Evolutionary conservation across 768 basidiomycete species (phyloP).

Genomic region (Hericium coralloides): DNA sequence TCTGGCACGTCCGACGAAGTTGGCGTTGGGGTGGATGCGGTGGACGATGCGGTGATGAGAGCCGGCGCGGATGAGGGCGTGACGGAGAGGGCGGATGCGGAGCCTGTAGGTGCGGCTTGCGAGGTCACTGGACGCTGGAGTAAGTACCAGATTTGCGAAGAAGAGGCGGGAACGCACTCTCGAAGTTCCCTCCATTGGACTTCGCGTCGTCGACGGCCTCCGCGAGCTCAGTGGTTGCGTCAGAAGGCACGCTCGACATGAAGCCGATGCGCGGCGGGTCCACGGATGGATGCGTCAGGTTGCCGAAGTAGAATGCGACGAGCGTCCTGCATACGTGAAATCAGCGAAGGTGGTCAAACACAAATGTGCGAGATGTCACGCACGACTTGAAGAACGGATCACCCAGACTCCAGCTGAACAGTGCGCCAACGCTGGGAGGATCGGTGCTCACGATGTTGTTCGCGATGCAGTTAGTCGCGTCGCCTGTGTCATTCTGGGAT

Average conservation of each 20-base stretch:
- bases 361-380: conserved; percentile 13
- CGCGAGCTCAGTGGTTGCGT: conserved; percentile 33
- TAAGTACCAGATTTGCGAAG: background rate
- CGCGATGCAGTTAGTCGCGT: conserved; percentile 8
- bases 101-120: conserved; percentile 2
- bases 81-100: background rate
- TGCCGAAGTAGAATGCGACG: conserved; percentile 64
- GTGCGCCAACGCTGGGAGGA: conserved; percentile 3
- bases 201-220: conserved; percentile 21
- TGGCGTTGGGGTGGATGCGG: background rate
- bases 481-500: conserved; percentile 25
- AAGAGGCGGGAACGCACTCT: conserved; percentile 20
- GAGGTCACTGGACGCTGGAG: conserved; percentile 2
- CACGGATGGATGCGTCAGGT: conserved; percentile 53
- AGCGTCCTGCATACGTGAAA: conserved; percentile 37
- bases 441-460: conserved; percentile 8
- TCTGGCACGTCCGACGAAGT: background rate
- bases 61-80: background rate
- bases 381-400: conserved; percentile 71
- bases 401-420: conserved; percentile 69
- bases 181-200: conserved; percentile 18
- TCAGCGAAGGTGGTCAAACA: background rate
- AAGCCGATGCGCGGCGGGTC: conserved; percentile 67
- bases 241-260: conserved; percentile 54
- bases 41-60: background rate